Evolutionary conservation across 108 stramenopile genomes (phyloP).

Genomic region (Seminavis robusta): DNA sequence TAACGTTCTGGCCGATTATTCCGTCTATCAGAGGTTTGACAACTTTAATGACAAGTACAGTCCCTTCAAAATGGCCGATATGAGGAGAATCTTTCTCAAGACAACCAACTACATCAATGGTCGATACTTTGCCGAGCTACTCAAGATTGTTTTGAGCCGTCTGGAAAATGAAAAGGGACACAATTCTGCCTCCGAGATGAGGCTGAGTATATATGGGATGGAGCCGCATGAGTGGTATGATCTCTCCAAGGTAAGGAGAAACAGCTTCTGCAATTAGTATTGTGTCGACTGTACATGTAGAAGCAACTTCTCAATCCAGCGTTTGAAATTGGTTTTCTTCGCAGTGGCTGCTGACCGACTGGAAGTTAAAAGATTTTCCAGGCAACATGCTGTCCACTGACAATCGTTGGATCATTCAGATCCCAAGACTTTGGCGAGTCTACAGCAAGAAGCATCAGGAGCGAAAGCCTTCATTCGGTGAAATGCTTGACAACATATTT

Average conservation of each 20-base stretch:
- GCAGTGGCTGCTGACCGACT: slow-evolving; percentile 76
- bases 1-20: slow-evolving; percentile 98
- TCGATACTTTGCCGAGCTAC: slow-evolving; percentile 91
- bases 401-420: slow-evolving; percentile 98
- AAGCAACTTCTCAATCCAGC: too few relatives aligned
- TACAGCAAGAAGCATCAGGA: slow-evolving; percentile 68
- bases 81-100: slow-evolving; percentile 99
- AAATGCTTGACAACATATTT: slow-evolving; percentile 98
- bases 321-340: too few relatives aligned
- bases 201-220: slow-evolving; percentile 96
- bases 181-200: slow-evolving; percentile 90
- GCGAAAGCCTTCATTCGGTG: slow-evolving; percentile 58
- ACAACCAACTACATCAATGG: slow-evolving; percentile 89
- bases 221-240: slow-evolving; percentile 90
- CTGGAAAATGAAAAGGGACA: slow-evolving; percentile 90
- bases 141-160: slow-evolving; percentile 85
- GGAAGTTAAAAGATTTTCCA: slow-evolving; percentile 60
- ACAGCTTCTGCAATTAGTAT: too few relatives aligned
- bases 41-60: slow-evolving; percentile 99
- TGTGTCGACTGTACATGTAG: too few relatives aligned
- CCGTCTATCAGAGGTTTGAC: slow-evolving; percentile 98
- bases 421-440: slow-evolving; percentile 94
- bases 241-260: too few relatives aligned
- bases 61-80: slow-evolving; percentile 94
- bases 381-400: slow-evolving; percentile 89